phyloP scores from a whole-genome alignment of 2,329 filamentous ascomycete species.

The Pestalotiopsis sp. region DNA sequence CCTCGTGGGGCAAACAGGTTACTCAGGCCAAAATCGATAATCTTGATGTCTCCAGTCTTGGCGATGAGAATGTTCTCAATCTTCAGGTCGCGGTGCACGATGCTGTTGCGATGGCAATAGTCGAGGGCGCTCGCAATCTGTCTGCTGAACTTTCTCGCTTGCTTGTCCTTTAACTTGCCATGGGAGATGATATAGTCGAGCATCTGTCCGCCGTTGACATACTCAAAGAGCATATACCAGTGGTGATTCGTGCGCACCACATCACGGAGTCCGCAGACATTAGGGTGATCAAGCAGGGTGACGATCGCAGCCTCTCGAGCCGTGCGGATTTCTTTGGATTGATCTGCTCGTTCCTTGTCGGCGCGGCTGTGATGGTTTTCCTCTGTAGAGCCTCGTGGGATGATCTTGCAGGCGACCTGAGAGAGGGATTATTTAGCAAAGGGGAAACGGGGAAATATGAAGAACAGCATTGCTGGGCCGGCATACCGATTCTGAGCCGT shows the following conservation, averaged over 20 bases:
- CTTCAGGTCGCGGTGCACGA: constrained; percentile 95
- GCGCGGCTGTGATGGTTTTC: constrained; percentile 73
- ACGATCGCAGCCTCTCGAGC: constrained; percentile 96
- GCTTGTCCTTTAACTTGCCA: constrained; percentile 95
- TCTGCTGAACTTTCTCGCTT: constrained; percentile 94
- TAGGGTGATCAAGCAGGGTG: constrained; percentile 89
- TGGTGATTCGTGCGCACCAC: constrained; percentile 95
- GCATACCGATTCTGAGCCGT: constrained; percentile 74
- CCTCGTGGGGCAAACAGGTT: constrained; percentile 88
- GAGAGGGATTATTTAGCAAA: constrained; percentile 20
- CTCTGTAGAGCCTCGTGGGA: constrained; percentile 86
- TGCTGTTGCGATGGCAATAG: constrained; percentile 97
- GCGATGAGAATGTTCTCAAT: constrained; percentile 99
- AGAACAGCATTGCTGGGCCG: neutral
- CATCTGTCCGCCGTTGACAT: constrained; percentile 99
- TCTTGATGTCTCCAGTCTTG: constrained; percentile 98
- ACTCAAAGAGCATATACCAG: constrained; percentile 99
- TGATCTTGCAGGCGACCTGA: constrained; percentile 95
- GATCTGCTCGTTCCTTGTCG: constrained; percentile 87
- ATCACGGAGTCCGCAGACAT: constrained; percentile 94
- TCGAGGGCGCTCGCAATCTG: constrained; percentile 97
- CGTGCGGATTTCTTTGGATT: constrained; percentile 94
- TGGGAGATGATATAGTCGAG: constrained; percentile 99
- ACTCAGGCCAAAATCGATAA: constrained; percentile 97
- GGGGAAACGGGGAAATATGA: neutral